Evolutionary conservation across 257 asterid genomes (phyloP), one percentile per base, ranked within the genome.

Genomic region (Lycium ferocissimum): DNA sequence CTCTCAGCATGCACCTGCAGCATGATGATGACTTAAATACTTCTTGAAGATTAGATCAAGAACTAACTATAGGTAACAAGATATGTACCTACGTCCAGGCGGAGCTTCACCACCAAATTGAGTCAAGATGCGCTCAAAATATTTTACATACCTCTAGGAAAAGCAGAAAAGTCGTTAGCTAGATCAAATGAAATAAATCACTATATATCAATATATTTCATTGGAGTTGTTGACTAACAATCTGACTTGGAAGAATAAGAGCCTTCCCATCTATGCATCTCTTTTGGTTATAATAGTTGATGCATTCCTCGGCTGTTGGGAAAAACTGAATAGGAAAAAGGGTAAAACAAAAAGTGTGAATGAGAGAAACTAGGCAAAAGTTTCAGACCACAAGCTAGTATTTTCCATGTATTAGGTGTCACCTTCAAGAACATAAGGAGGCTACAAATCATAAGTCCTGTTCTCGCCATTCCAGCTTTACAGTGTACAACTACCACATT

Each of bases 391-490:
- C n/a, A 14, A 63, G 69, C 79, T 76, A 76, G 79, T 62, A 80
- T 76, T 84, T 73, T 83, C 38, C 78, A 62, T 78, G 62, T 82
- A 85, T 57, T 66, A 71, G 81, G 85, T 69, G 85, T 89, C 83
- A 94, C 98, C 99, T 96, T 96, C 86, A 96, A 90, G 92, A 91
- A 96, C 85, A 96, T 92, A 83, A 96, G 98, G 87, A 96, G 97
- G 92, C 99, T 93, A 83, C 98, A 96, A 79, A 95, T 95, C 98
- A 96, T 96, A 89, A 96, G 87, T 85, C 98, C 98, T 9, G 98
- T 96, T 93, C 99, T 94, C 72, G 99, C 99, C 92, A 87, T 96
- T 79, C 99, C 99, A 83, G 99, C 99, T 94, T 96, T 96, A 88
- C 99, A 96, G 90, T 95, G 99, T 88, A 96, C 97, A 87, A 96